Evolutionary conservation across 495 filamentous ascomycete genomes (phyloP), one percentile per base, ranked within the genome.

Genomic region (Neurospora sp.): DNA sequence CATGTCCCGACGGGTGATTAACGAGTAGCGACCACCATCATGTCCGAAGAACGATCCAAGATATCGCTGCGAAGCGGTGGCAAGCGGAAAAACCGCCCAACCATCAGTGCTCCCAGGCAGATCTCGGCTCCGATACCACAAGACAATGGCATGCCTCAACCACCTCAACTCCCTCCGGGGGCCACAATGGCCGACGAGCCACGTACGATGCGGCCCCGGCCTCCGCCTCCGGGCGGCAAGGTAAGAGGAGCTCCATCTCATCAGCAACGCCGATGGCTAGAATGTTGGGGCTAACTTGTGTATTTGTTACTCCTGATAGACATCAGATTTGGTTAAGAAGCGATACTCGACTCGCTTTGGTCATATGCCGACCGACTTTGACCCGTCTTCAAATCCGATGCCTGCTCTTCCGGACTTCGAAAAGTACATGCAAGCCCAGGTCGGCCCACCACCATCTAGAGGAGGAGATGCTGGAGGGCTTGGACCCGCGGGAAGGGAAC

Each of bases 311-410:
- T 35, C 59, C 18, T 73, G 70, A 53, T 68, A 92, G 83, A 97
- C 94, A 4, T 91, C 93, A 27, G 96, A 99, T 81, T 85, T 98
- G 69, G 96, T 99, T 69, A 98, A 98, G 82, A 86, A 93, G 72
- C 86, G 96, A 71, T 98, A 98, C 81, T 98, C 96, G 20, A 94
- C 94, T 39, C 88, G 94, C 69, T 97, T 97, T 80, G 92, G 92
- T 75, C 88, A 91, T 69, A 82, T 90, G 12, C 92, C 92, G 0
- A 77, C 79, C 53, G 91, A 94, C 74, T 92, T 91, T 76, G 85
- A 88, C 71, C 86, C 88, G 72, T 84, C 83, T 59, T 86, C 83
- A 68, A 89, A 91, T 68, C 91, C 93, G 1, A 83, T 96, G 73
- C 93, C 93, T 3, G 75, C 84, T 20, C 74, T 92, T 72, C 89